Evolutionary conservation across 768 basidiomycete genomes (phyloP).

Genomic region (Podaxis pistillaris): DNA sequence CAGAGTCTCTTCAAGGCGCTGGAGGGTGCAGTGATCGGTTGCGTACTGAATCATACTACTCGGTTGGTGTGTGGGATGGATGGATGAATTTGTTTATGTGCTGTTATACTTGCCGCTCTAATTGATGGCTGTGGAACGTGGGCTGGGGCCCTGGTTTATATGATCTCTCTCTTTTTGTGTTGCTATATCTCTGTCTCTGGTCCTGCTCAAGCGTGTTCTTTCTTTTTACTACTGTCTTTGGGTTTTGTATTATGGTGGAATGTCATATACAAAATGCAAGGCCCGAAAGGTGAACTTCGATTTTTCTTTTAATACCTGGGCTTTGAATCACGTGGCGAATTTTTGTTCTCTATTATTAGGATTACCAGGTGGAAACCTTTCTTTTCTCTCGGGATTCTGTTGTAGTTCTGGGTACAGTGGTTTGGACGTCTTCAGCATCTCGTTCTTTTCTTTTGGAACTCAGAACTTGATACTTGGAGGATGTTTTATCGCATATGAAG

Average conservation of each 20-base stretch:
- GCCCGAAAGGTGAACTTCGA: not conserved
- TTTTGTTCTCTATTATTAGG: not conserved
- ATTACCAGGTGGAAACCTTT: not conserved
- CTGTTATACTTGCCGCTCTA: too few species aligned
- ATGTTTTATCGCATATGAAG: too few species aligned
- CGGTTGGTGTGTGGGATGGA: too few species aligned
- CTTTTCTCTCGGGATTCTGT: not conserved
- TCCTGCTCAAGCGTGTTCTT: not conserved
- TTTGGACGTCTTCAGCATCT: not conserved
- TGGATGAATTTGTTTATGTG: too few species aligned
- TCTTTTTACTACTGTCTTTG: not conserved
- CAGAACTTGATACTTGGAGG: too few species aligned
- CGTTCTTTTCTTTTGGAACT: too few species aligned
- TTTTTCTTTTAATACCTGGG: not conserved
- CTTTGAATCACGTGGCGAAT: too few species aligned
- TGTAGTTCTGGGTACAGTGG: not conserved
- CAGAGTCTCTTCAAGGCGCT: not conserved
- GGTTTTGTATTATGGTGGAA: not conserved
- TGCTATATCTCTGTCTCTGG: not conserved
- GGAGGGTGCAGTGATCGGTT: too few species aligned
- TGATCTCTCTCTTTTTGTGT: too few species aligned
- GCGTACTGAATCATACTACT: too few species aligned
- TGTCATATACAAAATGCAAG: not conserved
- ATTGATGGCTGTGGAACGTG: too few species aligned
- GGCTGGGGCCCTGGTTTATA: too few species aligned